These are phyloP conservation scores for Talaromyces albobiverticillius DNA, from an alignment of 2,329 filamentous ascomycete species.

Conservation along the genomic window DNA sequence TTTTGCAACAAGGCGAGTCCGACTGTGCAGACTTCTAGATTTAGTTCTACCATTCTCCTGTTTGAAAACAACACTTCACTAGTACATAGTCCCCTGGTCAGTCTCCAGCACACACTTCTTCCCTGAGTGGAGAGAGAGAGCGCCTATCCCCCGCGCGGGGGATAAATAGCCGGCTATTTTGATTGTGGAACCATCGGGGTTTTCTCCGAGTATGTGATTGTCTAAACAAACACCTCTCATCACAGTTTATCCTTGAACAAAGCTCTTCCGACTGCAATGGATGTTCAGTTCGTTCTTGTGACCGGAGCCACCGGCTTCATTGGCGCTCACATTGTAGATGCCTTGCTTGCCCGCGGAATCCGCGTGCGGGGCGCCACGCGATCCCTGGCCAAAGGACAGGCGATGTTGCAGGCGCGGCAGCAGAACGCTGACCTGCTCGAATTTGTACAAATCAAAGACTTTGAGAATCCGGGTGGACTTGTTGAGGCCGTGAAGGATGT, in stretches of 20 bases:
- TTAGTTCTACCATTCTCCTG: too few species aligned
- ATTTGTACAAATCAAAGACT: constrained; percentile 13
- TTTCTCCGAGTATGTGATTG: too few species aligned
- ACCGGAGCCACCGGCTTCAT: constrained; percentile 28
- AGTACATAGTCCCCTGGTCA: too few species aligned
- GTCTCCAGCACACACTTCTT: too few species aligned
- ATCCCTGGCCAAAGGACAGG: constrained; percentile 14
- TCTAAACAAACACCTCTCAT: too few species aligned
- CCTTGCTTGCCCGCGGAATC: constrained; percentile 17
- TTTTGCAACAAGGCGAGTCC: too few species aligned
- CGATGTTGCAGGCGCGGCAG: constrained; percentile 15
- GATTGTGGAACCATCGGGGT: too few species aligned
- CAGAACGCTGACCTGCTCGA: constrained; percentile 6
- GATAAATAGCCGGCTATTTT: too few species aligned
- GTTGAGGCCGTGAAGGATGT: constrained; percentile 11
- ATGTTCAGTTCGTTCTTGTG: constrained; percentile 18
- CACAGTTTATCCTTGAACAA: neutral
- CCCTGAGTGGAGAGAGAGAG: too few species aligned
- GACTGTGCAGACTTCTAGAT: too few species aligned
- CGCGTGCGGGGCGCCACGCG: constrained; percentile 16
- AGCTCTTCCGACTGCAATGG: neutral
- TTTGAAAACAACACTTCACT: too few species aligned
- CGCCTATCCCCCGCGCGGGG: too few species aligned
- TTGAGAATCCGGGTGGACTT: constrained; percentile 3
- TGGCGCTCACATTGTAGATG: constrained; percentile 24